phyloP scores from a whole-genome alignment of 73 alveolate genomes.

The Tetrahymena thermophila region DNA sequence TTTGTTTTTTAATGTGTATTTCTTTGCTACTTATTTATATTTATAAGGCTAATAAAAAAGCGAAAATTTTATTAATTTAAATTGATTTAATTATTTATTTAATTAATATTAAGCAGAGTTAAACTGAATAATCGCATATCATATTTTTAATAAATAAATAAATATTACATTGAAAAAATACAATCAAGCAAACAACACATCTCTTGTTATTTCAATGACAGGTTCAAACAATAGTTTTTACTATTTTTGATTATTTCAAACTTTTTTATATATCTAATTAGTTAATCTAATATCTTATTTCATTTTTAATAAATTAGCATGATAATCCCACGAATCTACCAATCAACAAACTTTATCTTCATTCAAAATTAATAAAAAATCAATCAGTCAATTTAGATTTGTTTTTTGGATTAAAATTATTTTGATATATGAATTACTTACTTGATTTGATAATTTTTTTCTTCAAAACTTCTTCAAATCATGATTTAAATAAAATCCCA shows the following conservation, averaged over 20 bases:
- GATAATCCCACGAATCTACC: neutral
- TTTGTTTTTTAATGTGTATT: neutral
- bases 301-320: neutral
- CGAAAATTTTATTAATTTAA: neutral
- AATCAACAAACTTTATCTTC: neutral
- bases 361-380: no score
- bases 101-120: neutral
- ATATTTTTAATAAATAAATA: no score
- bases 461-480: no score
- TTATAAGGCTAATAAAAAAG: neutral
- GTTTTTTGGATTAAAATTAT: neutral
- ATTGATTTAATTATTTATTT: neutral
- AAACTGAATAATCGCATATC: neutral
- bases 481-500: no score
- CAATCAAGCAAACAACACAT: neutral
- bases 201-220: neutral
- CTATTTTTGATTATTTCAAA: neutral
- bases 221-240: neutral
- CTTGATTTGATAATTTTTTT: no score
- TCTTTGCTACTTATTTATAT: neutral
- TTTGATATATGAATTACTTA: neutral
- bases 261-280: neutral
- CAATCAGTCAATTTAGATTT: no score
- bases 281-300: neutral
- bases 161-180: no score